Conservation (phyloP, 108 stramenopile species). For the Mediolabrus comicus region DNA sequence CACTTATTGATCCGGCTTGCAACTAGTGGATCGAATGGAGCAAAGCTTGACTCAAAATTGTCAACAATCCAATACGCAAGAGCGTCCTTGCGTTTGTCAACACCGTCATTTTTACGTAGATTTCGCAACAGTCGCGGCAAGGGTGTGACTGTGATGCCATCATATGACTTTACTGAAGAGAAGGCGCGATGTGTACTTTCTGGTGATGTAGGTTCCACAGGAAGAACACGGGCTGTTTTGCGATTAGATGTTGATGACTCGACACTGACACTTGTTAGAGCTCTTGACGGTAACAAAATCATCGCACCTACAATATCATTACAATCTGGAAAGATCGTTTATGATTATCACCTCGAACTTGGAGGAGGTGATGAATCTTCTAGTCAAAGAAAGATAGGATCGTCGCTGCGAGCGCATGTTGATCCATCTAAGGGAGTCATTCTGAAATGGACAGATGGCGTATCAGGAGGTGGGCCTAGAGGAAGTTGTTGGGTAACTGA, state of each 20-base stretch:
- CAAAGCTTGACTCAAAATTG: not conserved
- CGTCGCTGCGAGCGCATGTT: constrained; percentile 44
- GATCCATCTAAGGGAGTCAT: constrained; percentile 41
- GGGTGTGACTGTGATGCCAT: constrained; percentile 32
- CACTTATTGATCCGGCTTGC: constrained; percentile 32
- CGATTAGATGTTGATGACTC: constrained; percentile 48
- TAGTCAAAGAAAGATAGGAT: constrained; percentile 3
- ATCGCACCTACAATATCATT: constrained; percentile 50
- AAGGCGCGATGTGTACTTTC: constrained; percentile 32
- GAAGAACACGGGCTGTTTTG: constrained; percentile 35
- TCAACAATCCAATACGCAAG: constrained; percentile 28
- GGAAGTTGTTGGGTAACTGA: constrained; percentile 47
- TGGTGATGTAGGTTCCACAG: constrained; percentile 37
- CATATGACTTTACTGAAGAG: constrained; percentile 32
- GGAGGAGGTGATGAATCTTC: not conserved
- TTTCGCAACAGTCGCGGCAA: constrained; percentile 2
- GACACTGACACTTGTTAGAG: constrained; percentile 33
- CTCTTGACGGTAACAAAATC: constrained; percentile 38
- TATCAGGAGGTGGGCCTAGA: constrained; percentile 7
- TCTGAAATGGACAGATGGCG: constrained; percentile 39
- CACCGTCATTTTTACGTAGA: constrained; percentile 23
- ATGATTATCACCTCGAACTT: constrained; percentile 40
- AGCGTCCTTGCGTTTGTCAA: constrained; percentile 26
- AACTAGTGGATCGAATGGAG: constrained; percentile 3
- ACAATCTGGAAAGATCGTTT: constrained; percentile 45